Conservation (phyloP, 116 monocot genomes). For the Cymodocea nodosa region DNA sequence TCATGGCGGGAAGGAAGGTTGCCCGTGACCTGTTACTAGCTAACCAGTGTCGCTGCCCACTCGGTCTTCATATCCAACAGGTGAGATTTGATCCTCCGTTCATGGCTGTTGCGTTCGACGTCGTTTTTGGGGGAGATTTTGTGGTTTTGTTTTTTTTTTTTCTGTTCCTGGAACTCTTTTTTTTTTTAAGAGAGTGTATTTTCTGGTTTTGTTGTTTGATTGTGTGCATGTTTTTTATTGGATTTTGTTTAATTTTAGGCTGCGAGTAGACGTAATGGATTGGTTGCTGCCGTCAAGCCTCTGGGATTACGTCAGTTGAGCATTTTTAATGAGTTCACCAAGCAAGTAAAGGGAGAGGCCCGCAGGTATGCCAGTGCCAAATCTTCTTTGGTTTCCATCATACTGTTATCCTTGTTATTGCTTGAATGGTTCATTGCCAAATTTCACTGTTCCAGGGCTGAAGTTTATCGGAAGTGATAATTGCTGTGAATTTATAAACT, state of each 20-base stretch:
- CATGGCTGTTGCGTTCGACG: not conserved
- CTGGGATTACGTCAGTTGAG: slow-evolving; percentile 44
- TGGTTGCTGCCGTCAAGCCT: slow-evolving; percentile 9
- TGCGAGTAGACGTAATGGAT: slow-evolving; percentile 5
- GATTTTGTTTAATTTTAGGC: not conserved
- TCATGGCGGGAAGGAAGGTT: slow-evolving; percentile 22
- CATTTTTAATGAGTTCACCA: slow-evolving; percentile 83
- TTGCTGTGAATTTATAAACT: not conserved
- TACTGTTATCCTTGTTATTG: not conserved
- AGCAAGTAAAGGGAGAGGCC: slow-evolving; percentile 77
- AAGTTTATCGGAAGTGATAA: not conserved
- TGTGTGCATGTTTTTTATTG: not conserved
- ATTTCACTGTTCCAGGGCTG: not conserved
- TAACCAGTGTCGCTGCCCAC: not conserved
- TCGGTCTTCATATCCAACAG: slow-evolving; percentile 1
- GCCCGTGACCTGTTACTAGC: slow-evolving; percentile 16
- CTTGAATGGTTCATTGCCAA: not conserved
- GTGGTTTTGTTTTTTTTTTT: not conserved
- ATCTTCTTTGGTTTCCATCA: not conserved
- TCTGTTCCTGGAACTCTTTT: not conserved
- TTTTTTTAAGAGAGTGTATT: not conserved
- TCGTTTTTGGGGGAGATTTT: not conserved
- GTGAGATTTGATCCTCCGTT: not conserved
- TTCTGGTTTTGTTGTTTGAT: not conserved
- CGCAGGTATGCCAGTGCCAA: slow-evolving; percentile 25